These are phyloP conservation scores for Vitis hybrid DNA, from an alignment of 177 flowering plant species.

Conservation along the genomic window DNA sequence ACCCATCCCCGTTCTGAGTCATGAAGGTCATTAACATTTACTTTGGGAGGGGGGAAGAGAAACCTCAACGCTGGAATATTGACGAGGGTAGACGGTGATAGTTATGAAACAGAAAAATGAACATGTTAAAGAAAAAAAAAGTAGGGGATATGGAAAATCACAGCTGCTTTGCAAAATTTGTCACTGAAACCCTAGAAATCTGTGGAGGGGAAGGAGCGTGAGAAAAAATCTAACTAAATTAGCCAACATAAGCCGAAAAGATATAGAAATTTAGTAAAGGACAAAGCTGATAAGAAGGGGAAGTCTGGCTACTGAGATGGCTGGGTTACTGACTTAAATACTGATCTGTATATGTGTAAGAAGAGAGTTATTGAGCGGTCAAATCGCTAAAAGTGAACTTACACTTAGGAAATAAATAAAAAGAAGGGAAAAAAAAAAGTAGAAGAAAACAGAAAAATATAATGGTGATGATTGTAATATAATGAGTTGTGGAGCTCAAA, in stretches of 20 bases:
- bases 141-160: neutral
- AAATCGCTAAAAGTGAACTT: conserved; percentile 25
- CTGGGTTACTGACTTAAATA: conserved; percentile 22
- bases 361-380: conserved; percentile 34
- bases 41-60: conserved; percentile 12
- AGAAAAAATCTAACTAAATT: conserved; percentile 20
- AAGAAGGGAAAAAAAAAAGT: neutral
- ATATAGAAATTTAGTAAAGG: conserved; percentile 21
- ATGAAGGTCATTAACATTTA: neutral
- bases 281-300: conserved; percentile 16
- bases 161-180: conserved; percentile 5
- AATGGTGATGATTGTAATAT: conserved; percentile 21
- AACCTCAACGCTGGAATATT: neutral
- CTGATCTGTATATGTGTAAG: conserved; percentile 22
- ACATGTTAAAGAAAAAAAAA: neutral
- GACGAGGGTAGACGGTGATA: conserved; percentile 5
- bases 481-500: conserved; percentile 5
- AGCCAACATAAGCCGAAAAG: conserved; percentile 17
- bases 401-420: neutral
- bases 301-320: conserved; percentile 15
- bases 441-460: no score
- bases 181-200: conserved; percentile 10
- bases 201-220: neutral
- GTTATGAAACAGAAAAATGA: neutral
- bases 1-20: no score